A percentile compares a stretch with the other conserved stretches of the same genome.
Evolutionary conservation across 768 basidiomycete genomes (phyloP).

Genomic region (Hydnomerulius pinastri): DNA sequence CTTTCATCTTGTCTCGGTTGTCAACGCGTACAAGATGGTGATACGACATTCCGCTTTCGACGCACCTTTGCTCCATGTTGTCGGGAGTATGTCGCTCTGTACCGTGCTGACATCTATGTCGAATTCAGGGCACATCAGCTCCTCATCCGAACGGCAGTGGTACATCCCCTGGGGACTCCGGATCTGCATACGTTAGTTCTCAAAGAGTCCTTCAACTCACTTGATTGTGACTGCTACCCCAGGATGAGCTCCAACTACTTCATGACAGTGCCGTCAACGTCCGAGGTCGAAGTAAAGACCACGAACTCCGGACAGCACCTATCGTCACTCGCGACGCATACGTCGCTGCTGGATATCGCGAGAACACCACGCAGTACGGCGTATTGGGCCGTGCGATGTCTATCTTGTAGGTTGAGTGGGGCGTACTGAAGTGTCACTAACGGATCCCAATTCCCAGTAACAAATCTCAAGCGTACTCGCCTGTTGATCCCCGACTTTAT

Average conservation of each 20-base stretch:
- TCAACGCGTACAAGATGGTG: neutral
- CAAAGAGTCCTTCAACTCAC: neutral
- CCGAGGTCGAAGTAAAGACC: constrained; percentile 30
- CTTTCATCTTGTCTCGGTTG: neutral
- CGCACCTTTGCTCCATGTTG: too few species aligned
- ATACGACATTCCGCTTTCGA: neutral
- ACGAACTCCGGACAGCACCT: constrained; percentile 46
- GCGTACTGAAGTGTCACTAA: neutral
- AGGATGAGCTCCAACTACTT: constrained; percentile 36
- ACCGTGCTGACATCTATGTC: neutral
- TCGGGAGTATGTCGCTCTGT: neutral
- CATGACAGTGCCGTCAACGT: constrained; percentile 22
- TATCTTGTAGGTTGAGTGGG: constrained; percentile 40
- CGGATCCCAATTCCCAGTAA: constrained; percentile 21
- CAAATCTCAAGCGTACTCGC: constrained; percentile 29
- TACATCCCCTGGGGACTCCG: constrained; percentile 10
- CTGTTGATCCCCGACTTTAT: constrained; percentile 56
- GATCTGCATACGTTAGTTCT: constrained; percentile 24
- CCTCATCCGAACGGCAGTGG: constrained; percentile 5
- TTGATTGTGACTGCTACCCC: neutral
- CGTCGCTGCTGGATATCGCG: constrained; percentile 32
- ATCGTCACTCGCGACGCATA: constrained; percentile 55
- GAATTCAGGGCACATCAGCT: constrained; percentile 11
- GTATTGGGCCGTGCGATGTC: constrained; percentile 53
- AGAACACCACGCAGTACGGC: constrained; percentile 57